Conservation (phyloP, 164 flowering plant genomes). For the Stephania cephalantha region DNA sequence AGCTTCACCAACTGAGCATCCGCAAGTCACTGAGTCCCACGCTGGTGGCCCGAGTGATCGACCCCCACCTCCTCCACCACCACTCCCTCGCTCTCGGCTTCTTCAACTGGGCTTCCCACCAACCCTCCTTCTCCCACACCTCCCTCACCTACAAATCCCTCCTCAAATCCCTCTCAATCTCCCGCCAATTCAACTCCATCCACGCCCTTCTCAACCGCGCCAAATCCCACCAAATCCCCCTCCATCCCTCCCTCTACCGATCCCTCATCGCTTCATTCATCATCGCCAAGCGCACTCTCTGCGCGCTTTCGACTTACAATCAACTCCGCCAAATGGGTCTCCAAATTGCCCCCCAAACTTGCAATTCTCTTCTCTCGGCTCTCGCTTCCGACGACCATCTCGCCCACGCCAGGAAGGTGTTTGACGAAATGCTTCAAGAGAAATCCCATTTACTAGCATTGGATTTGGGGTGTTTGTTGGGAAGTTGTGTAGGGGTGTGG, state of each 20-base stretch:
- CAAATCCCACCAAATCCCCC: conserved; percentile 29
- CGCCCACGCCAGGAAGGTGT: conserved; percentile 38
- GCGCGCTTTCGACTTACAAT: conserved; percentile 39
- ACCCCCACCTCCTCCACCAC: conserved; percentile 57
- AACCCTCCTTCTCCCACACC: conserved; percentile 57
- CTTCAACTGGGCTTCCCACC: conserved; percentile 84
- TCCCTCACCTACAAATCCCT: conserved; percentile 52
- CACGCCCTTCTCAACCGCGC: conserved; percentile 34
- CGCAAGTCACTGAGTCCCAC: conserved; percentile 53
- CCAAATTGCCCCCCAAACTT: conserved; percentile 33
- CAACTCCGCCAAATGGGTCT: conserved; percentile 19
- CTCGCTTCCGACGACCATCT: conserved; percentile 54
- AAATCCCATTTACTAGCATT: conserved; percentile 40
- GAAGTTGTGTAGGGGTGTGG: conserved; percentile 37
- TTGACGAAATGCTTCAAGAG: conserved; percentile 50
- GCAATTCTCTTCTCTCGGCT: conserved; percentile 67
- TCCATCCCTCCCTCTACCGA: conserved; percentile 38
- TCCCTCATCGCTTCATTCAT: conserved; percentile 35
- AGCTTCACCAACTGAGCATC: conserved; percentile 51
- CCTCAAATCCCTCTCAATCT: conserved; percentile 55
- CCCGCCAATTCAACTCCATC: conserved; percentile 49
- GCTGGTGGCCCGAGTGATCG: conserved; percentile 68
- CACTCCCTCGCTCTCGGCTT: conserved; percentile 68
- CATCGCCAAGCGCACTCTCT: conserved; percentile 32
- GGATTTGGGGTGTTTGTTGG: conserved; percentile 83